Conservation (phyloP, 2,329 filamentous ascomycete genomes). For the Diatrype stigma region DNA sequence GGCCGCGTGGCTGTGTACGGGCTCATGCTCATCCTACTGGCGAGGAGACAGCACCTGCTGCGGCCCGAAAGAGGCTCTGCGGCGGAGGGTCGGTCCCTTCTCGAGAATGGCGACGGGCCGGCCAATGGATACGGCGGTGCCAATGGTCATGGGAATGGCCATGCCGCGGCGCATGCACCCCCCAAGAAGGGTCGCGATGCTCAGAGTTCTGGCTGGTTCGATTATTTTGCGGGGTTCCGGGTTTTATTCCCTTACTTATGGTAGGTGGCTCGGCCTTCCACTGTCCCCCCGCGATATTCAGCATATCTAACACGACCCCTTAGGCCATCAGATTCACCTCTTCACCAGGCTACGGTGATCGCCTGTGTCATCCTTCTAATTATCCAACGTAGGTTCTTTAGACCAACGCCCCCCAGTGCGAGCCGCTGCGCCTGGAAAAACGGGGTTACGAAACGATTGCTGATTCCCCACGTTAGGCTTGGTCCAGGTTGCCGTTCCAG, state of each 20-base stretch:
- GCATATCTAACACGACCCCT: slow-evolving; percentile 9
- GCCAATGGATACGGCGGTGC: slow-evolving; percentile 24
- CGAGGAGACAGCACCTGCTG: slow-evolving; percentile 28
- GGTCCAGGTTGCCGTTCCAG: slow-evolving; percentile 40
- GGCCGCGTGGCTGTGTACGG: slow-evolving; percentile 29
- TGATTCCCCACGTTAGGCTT: slow-evolving; percentile 7
- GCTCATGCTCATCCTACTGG: slow-evolving; percentile 30
- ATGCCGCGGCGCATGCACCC: slow-evolving; percentile 3
- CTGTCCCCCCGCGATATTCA: neutral
- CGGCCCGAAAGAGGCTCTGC: slow-evolving; percentile 26
- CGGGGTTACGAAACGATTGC: neutral
- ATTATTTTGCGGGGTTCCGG: slow-evolving; percentile 42
- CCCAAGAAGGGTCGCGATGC: slow-evolving; percentile 10
- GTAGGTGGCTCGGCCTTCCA: slow-evolving; percentile 16
- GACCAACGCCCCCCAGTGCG: neutral
- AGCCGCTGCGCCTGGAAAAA: neutral
- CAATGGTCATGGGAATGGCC: slow-evolving; percentile 1
- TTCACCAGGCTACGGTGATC: slow-evolving; percentile 37
- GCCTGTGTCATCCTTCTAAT: slow-evolving; percentile 38
- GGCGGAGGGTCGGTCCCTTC: slow-evolving; percentile 34
- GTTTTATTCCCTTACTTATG: slow-evolving; percentile 44
- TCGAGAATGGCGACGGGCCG: slow-evolving; percentile 34
- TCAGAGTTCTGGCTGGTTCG: slow-evolving; percentile 34
- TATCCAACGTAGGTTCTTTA: slow-evolving; percentile 29
- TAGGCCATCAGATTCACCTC: slow-evolving; percentile 38